Evolutionary conservation across 2,329 filamentous ascomycete genomes (phyloP).

Genomic region (Pestalotiopsis sp.): DNA sequence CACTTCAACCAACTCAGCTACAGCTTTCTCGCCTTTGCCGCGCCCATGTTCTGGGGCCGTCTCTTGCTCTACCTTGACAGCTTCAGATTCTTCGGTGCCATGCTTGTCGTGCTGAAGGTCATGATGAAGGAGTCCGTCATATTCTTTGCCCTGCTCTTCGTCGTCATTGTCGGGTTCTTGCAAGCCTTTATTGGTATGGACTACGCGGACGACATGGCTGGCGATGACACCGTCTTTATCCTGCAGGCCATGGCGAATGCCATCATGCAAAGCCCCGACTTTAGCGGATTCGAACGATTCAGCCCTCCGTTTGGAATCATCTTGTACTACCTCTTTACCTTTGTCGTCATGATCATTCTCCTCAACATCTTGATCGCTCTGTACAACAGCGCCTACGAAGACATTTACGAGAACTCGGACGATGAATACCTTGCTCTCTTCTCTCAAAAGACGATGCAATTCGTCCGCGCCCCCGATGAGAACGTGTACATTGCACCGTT

Average conservation of each 20-base stretch:
- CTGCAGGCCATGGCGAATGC: slow-evolving; percentile 84
- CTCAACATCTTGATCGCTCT: slow-evolving; percentile 96
- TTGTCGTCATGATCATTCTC: slow-evolving; percentile 88
- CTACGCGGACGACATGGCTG: slow-evolving; percentile 72
- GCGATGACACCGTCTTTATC: slow-evolving; percentile 73
- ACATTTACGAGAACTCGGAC: slow-evolving; percentile 89
- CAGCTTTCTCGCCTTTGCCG: slow-evolving; percentile 90
- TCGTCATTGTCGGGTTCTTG: slow-evolving; percentile 85
- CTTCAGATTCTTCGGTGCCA: slow-evolving; percentile 94
- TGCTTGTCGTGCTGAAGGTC: slow-evolving; percentile 94
- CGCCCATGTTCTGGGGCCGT: slow-evolving; percentile 96
- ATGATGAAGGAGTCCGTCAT: slow-evolving; percentile 95
- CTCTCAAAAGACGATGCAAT: slow-evolving; percentile 93
- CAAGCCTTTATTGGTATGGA: slow-evolving; percentile 95
- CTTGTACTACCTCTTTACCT: slow-evolving; percentile 97
- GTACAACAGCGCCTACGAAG: slow-evolving; percentile 95
- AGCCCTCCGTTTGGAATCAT: slow-evolving; percentile 91
- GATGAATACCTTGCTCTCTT: slow-evolving; percentile 96
- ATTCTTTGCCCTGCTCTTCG: slow-evolving; percentile 87
- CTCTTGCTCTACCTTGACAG: slow-evolving; percentile 91
- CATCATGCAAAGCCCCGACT: slow-evolving; percentile 90
- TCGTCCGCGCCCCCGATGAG: slow-evolving; percentile 93
- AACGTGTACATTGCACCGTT: slow-evolving; percentile 98
- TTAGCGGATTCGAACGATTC: slow-evolving; percentile 85
- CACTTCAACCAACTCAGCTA: slow-evolving; percentile 83